Base-by-base conservation (phyloP, 2,329 filamentous ascomycete species). In the Setomelanomma holmii region DNA sequence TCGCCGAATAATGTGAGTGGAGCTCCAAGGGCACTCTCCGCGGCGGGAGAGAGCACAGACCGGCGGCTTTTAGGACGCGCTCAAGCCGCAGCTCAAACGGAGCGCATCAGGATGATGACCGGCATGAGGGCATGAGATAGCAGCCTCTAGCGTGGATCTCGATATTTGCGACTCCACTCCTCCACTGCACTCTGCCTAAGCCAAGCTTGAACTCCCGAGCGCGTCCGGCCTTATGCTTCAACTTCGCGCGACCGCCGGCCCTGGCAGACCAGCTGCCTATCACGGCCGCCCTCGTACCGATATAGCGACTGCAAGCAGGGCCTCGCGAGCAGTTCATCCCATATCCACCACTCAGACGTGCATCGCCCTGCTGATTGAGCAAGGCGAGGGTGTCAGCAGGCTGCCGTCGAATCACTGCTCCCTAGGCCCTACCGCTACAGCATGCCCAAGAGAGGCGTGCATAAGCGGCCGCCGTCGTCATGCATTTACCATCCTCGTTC, bases 381-480 rank as follows among this genome's bases (percentile, higher is more conserved):
- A 63, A 61, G 53, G 56, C 64, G 54, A 59, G 30, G 49, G 60
- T 63, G 68, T 71, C 67, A 70, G 67, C 63, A 66, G 66, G 63
- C 50, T 51, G 53, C 61, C 47, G 56, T 64, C 68, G 61, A 72
- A 73, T 72, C 69, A 69, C 53, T 49, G 47, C 49, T 45, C 44
- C 49, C 51, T 45, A 30, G 40, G 50, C 56, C 61, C 52, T 47
- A 41, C 49, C 55, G 56, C 59, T 60, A 61, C 65, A 68, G 59
- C 42, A 23, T 45, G 55, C 66, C 63, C 68, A 58, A 60, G 59
- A 55, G 49, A 52, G 55, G 45, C 61, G 34, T 72, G 69, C 68
- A 71, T 70, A 68, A 67, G 68, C 70, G 67, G 66, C 69, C 71
- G 64, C 62, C 58, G 58, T 63, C 58, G 62, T 68, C 68, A 70